These are phyloP conservation scores for Psidium friedrichsthalianum DNA, from an alignment of 345 rosid genomes.

Conservation along the genomic window DNA sequence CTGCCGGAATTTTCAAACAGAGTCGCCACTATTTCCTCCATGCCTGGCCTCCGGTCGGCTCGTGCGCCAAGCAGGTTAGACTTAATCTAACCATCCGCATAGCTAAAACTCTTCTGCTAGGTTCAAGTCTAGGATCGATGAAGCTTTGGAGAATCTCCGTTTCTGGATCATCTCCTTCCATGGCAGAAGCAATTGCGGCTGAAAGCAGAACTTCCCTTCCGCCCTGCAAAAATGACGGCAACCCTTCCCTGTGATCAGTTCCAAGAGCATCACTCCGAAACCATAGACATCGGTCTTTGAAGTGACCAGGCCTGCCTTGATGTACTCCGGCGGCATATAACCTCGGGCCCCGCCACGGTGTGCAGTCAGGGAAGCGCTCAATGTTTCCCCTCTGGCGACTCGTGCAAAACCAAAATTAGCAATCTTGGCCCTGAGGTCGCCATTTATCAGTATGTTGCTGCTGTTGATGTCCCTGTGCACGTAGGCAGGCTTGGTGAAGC, in stretches of 20 bases:
- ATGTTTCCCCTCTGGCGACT: neutral
- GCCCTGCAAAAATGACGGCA: conserved; percentile 12
- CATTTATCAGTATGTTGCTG: conserved; percentile 24
- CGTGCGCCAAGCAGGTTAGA: conserved; percentile 21
- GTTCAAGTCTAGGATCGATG: conserved; percentile 15
- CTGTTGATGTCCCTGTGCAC: conserved; percentile 32
- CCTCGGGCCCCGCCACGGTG: neutral
- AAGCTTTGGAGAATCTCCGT: conserved; percentile 1
- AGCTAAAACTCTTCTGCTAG: neutral
- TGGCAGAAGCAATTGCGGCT: neutral
- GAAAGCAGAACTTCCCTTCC: conserved; percentile 20
- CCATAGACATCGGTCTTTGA: conserved; percentile 32
- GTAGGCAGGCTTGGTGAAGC: conserved; percentile 33
- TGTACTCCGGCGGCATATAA: neutral
- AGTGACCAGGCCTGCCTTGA: conserved; percentile 15
- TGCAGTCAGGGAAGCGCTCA: neutral
- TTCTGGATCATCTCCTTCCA: conserved; percentile 12
- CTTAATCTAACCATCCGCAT: conserved; percentile 13
- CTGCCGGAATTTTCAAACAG: conserved; percentile 26
- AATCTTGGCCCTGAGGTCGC: conserved; percentile 31
- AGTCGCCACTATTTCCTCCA: conserved; percentile 22
- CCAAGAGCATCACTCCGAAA: conserved; percentile 31
- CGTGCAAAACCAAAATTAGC: conserved; percentile 31
- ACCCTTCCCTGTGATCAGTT: conserved; percentile 30
- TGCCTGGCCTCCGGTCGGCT: conserved; percentile 23